A percentile compares a stretch with the other conserved stretches of the same genome.
These are phyloP conservation scores for Prototheca wickerhamii DNA, from an alignment of 163 green algal genomes.

Conservation along the genomic window DNA sequence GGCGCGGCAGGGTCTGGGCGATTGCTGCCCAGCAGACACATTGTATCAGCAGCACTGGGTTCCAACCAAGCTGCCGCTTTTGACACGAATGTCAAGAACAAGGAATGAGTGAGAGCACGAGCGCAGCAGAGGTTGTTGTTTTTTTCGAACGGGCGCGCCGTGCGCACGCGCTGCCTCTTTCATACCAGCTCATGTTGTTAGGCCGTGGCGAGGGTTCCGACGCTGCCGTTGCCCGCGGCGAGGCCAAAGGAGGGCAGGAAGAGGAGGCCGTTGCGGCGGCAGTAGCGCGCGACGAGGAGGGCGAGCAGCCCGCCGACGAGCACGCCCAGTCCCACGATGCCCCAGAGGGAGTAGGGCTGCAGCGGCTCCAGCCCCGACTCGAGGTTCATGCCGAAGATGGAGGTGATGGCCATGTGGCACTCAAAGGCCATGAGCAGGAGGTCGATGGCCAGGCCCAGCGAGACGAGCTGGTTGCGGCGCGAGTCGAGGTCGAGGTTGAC, in stretches of 20 bases:
- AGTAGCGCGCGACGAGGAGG: constrained; percentile 2
- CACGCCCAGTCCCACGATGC: constrained; percentile 7
- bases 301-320: constrained; percentile 1
- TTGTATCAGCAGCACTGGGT: too few relatives aligned
- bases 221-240: background rate
- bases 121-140: too few relatives aligned
- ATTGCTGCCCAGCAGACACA: too few relatives aligned
- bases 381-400: constrained; percentile 26
- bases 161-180: too few relatives aligned
- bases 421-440: constrained; percentile 32
- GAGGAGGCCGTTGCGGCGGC: constrained; percentile 13
- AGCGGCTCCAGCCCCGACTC: constrained; percentile 13
- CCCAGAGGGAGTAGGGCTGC: constrained; percentile 19
- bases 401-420: constrained; percentile 9
- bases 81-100: too few relatives aligned
- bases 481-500: constrained; percentile 25
- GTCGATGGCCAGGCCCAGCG: constrained; percentile 18
- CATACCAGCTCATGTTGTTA: too few relatives aligned
- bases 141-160: too few relatives aligned
- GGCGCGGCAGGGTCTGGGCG: too few relatives aligned
- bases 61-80: too few relatives aligned
- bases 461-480: constrained; percentile 25
- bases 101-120: too few relatives aligned
- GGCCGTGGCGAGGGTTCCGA: too few relatives aligned
- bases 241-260: constrained; percentile 7